phyloP scores from a whole-genome alignment of 345 rosid species.

The Adansonia digitata region DNA sequence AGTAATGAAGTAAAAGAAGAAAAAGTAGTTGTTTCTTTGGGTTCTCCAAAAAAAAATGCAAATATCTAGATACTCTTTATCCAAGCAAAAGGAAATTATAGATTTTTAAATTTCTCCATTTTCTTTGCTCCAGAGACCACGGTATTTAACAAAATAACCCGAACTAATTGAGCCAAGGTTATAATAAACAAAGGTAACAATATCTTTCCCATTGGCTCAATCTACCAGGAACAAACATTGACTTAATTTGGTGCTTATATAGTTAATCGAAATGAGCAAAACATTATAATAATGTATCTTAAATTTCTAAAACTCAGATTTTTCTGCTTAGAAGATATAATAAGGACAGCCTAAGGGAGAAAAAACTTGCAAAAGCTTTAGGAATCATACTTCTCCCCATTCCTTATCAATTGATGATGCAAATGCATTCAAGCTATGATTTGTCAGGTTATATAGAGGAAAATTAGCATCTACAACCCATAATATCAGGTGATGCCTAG shows the following conservation, averaged over 20 bases:
- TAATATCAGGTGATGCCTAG: neutral
- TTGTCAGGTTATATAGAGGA: neutral
- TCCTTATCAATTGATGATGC: neutral
- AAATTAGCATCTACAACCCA: too few species aligned
- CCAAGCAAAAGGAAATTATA: neutral
- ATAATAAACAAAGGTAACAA: neutral
- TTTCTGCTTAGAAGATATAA: neutral
- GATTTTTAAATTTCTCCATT: neutral
- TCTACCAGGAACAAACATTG: neutral
- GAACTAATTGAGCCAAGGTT: neutral
- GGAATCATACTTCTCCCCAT: neutral
- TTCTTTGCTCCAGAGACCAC: neutral
- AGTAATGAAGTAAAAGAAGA: neutral
- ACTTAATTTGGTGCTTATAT: neutral
- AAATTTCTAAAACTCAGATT: neutral
- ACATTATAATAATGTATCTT: neutral
- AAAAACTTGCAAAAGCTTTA: constrained; percentile 1
- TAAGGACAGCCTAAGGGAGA: neutral
- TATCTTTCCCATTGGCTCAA: neutral
- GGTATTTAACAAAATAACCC: neutral
- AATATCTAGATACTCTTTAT: neutral
- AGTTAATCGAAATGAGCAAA: neutral
- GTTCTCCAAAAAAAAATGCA: neutral
- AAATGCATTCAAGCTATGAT: neutral
- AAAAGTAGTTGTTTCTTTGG: neutral